These are phyloP conservation scores for Russula dissimulans DNA, from an alignment of 768 basidiomycete genomes.

Conservation along the genomic window DNA sequence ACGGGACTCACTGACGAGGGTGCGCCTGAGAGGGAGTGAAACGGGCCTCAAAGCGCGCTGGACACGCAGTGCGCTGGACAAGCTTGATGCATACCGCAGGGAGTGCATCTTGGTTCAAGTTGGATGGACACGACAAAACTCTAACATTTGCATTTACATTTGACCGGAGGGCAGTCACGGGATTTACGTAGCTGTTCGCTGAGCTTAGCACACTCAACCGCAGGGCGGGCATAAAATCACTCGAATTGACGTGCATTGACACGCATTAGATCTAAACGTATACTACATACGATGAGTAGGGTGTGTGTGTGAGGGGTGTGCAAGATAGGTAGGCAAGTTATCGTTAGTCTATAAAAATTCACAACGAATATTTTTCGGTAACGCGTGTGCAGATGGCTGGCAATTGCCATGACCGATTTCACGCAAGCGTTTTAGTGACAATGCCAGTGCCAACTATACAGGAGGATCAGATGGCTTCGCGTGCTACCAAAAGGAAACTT, in stretches of 20 bases:
- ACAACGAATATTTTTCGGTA: not conserved
- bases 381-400: not conserved
- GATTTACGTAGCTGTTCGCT: not conserved
- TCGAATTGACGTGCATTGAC: not conserved
- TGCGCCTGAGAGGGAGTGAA: constrained; percentile 33
- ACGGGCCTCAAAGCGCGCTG: constrained; percentile 22
- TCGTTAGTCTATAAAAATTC: constrained; percentile 2
- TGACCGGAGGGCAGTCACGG: not conserved
- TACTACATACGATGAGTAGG: constrained; percentile 6
- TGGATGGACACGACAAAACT: not conserved
- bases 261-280: constrained; percentile 6
- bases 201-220: too few species aligned
- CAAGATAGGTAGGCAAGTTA: not conserved
- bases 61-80: constrained; percentile 22
- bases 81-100: constrained; percentile 26
- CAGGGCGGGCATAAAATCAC: not conserved
- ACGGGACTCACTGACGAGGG: constrained; percentile 49
- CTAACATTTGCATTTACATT: too few species aligned
- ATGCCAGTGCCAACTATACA: constrained; percentile 83
- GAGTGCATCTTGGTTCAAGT: constrained; percentile 14
- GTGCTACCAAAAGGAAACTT: constrained; percentile 27
- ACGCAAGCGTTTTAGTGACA: constrained; percentile 72
- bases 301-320: not conserved
- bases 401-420: constrained; percentile 20
- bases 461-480: not conserved